These are phyloP conservation scores for Solanum tacnaense DNA, from an alignment of 257 asterid genomes.

Conservation along the genomic window DNA sequence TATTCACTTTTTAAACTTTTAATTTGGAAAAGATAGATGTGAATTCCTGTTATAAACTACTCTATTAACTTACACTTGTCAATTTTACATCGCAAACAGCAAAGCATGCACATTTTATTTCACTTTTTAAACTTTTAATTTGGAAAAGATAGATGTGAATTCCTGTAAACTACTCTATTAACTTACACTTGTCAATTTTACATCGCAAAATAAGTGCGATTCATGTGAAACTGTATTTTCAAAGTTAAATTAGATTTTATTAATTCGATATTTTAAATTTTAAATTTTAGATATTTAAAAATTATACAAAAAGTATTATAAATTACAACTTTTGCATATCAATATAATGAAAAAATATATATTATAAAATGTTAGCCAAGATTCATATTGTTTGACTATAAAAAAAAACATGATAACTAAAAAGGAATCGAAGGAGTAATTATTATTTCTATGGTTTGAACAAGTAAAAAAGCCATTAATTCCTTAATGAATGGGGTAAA, in stretches of 20 bases:
- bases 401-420: background rate
- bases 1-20: background rate
- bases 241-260: too few relatives aligned
- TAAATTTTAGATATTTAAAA: too few relatives aligned
- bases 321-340: fast-evolving
- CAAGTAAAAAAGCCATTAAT: background rate
- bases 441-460: background rate
- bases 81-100: background rate
- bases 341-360: too few relatives aligned
- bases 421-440: background rate
- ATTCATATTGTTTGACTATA: background rate
- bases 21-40: background rate
- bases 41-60: background rate
- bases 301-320: fast-evolving
- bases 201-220: background rate
- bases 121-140: background rate
- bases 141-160: background rate
- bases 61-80: background rate
- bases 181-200: background rate
- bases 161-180: background rate
- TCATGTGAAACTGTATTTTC: too few relatives aligned
- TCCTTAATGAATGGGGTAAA: background rate
- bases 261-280: too few relatives aligned
- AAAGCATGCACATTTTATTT: background rate
- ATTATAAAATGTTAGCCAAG: too few relatives aligned